Evolutionary conservation across 1,139 yeast genomes (phyloP).

Genomic region (Kodamaea plutei): DNA sequence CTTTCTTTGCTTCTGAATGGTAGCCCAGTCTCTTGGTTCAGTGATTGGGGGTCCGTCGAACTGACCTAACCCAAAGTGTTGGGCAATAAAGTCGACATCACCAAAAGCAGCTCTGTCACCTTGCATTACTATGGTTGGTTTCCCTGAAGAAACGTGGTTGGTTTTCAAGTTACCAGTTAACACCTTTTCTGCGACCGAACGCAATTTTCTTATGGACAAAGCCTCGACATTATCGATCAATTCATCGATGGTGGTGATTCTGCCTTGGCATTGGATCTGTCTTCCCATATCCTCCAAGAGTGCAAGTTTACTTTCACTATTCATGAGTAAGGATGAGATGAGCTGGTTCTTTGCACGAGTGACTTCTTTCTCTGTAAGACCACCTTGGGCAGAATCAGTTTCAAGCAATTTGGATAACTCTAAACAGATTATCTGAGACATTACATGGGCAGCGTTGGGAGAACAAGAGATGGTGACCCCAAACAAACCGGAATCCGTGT

Average conservation of each 20-base stretch:
- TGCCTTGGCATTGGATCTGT: constrained; percentile 83
- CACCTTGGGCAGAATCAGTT: constrained; percentile 51
- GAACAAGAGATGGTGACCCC: constrained; percentile 84
- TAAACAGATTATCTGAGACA: constrained; percentile 75
- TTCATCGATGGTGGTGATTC: constrained; percentile 71
- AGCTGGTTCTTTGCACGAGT: constrained; percentile 89
- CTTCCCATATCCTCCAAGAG: constrained; percentile 93
- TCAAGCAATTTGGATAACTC: constrained; percentile 67
- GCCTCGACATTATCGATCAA: constrained; percentile 76
- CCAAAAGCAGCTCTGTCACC: constrained; percentile 86
- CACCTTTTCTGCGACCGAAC: constrained; percentile 70
- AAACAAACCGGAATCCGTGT: constrained; percentile 84
- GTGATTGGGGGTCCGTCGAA: constrained; percentile 21
- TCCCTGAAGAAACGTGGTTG: constrained; percentile 50
- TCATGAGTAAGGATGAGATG: constrained; percentile 86
- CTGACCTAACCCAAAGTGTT: constrained; percentile 70
- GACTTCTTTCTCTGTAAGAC: constrained; percentile 68
- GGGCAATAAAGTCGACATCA: constrained; percentile 65
- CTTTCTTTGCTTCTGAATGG: constrained; percentile 8
- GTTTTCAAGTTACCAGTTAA: constrained; percentile 62
- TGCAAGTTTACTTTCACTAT: constrained; percentile 85
- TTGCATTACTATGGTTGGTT: constrained; percentile 82
- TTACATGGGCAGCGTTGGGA: constrained; percentile 80
- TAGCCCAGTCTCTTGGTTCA: constrained; percentile 28
- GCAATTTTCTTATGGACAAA: constrained; percentile 64